phyloP scores from a whole-genome alignment of 1,284 basidiomycete species.

The Pseudozyma tsukubaensis region DNA sequence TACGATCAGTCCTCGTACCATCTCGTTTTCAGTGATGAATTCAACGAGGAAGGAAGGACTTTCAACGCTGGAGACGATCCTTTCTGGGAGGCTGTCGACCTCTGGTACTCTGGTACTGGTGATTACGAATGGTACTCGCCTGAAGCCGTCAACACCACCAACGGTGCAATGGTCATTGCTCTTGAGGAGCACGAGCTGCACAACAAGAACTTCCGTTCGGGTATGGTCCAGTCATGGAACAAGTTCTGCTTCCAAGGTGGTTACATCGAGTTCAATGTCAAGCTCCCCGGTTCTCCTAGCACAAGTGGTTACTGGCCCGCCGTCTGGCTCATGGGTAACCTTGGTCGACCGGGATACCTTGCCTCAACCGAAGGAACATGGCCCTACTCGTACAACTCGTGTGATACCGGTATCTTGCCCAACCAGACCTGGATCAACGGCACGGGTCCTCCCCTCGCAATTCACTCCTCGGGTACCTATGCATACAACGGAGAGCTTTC shows the following conservation, averaged over 20 bases:
- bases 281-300: conserved; percentile 56
- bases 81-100: conserved; percentile 65
- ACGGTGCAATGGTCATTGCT: conserved; percentile 56
- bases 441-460: conserved; percentile 51
- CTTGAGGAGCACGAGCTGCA: conserved; percentile 54
- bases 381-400: conserved; percentile 70
- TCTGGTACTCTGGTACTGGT: conserved; percentile 66
- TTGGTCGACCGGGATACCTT: conserved; percentile 66
- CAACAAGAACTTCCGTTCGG: conserved; percentile 65
- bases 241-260: conserved; percentile 69
- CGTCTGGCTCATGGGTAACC: conserved; percentile 65
- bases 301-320: conserved; percentile 72
- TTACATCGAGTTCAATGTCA: conserved; percentile 62
- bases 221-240: conserved; percentile 69
- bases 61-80: conserved; percentile 70
- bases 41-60: conserved; percentile 76
- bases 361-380: conserved; percentile 66
- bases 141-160: conserved; percentile 62
- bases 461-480: conserved; percentile 58
- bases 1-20: conserved; percentile 56
- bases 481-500: conserved; percentile 46
- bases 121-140: conserved; percentile 69
- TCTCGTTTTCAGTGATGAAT: conserved; percentile 81
- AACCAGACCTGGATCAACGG: conserved; percentile 60
- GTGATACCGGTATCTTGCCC: conserved; percentile 65